Evolutionary conservation across 345 rosid genomes (phyloP).

Genomic region (Balakata baccata): DNA sequence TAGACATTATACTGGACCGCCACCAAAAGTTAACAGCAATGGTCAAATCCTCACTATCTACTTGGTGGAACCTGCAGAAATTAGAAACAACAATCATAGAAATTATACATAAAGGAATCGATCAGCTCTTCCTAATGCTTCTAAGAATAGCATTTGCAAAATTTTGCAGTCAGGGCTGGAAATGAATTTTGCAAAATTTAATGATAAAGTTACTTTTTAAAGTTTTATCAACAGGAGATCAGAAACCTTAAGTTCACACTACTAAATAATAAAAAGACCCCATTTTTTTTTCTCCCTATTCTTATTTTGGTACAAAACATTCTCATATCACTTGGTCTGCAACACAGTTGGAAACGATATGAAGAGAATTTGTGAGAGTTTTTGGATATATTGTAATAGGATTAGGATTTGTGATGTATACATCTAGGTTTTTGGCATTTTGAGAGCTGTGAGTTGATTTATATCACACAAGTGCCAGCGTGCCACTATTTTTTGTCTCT

Average conservation of each 20-base stretch:
- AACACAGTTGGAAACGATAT: not conserved
- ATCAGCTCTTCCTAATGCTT: not conserved
- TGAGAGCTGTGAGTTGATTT: too few species aligned
- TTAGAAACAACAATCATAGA: slow-evolving; percentile 21
- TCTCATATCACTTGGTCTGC: not conserved
- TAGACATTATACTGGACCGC: slow-evolving; percentile 59
- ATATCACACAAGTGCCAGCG: too few species aligned
- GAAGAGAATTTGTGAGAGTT: not conserved
- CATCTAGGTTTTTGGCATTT: too few species aligned
- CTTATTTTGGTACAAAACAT: not conserved
- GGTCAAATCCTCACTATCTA: slow-evolving; percentile 77
- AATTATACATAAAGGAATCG: not conserved
- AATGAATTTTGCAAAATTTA: not conserved
- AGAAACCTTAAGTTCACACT: not conserved
- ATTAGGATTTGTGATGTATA: too few species aligned
- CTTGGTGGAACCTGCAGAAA: slow-evolving; percentile 78
- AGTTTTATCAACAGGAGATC: not conserved
- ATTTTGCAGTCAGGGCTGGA: not conserved
- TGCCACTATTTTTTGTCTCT: too few species aligned
- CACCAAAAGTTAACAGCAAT: slow-evolving; percentile 91
- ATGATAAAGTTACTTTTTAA: not conserved
- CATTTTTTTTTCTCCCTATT: not conserved
- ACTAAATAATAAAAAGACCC: not conserved
- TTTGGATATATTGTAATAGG: too few species aligned
- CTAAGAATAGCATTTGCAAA: not conserved